Evolutionary conservation across 2,329 filamentous ascomycete species (phyloP).

Genomic region (Zarea fungicola): DNA sequence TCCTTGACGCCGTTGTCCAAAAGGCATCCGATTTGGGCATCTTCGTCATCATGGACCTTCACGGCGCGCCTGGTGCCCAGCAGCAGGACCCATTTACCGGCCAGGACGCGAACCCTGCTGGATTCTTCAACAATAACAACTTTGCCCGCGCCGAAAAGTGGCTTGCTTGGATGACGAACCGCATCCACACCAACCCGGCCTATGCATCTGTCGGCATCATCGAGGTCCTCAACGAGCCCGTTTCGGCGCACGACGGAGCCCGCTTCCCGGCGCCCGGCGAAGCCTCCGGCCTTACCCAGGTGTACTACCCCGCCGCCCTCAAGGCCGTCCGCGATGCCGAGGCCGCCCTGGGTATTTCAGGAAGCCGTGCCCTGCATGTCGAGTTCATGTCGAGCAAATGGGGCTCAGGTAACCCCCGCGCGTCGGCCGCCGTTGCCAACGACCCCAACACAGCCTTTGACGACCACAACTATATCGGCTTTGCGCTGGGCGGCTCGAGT

Average conservation of each 20-base stretch:
- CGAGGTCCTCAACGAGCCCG: constrained; percentile 52
- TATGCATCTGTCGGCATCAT: constrained; percentile 55
- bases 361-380: constrained; percentile 35
- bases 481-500: constrained; percentile 10
- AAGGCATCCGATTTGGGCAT: constrained; percentile 28
- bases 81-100: constrained; percentile 40
- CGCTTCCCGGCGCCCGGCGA: constrained; percentile 22
- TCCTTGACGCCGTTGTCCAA: constrained; percentile 26
- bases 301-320: constrained; percentile 21
- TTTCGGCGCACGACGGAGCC: constrained; percentile 22
- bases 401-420: constrained; percentile 39
- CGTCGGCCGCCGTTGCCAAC: constrained; percentile 11
- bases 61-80: constrained; percentile 46
- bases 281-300: constrained; percentile 17
- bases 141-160: constrained; percentile 52
- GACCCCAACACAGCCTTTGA: constrained; percentile 49
- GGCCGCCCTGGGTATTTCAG: constrained; percentile 15
- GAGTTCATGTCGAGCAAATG: constrained; percentile 44
- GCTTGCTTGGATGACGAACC: constrained; percentile 49
- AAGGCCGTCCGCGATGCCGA: constrained; percentile 21
- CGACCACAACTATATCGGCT: constrained; percentile 46
- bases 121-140: constrained; percentile 52
- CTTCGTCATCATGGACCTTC: constrained; percentile 28
- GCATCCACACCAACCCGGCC: constrained; percentile 43
- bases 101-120: constrained; percentile 28